Conservation (phyloP, 306 rosid species). For the Quercus variabilis region DNA sequence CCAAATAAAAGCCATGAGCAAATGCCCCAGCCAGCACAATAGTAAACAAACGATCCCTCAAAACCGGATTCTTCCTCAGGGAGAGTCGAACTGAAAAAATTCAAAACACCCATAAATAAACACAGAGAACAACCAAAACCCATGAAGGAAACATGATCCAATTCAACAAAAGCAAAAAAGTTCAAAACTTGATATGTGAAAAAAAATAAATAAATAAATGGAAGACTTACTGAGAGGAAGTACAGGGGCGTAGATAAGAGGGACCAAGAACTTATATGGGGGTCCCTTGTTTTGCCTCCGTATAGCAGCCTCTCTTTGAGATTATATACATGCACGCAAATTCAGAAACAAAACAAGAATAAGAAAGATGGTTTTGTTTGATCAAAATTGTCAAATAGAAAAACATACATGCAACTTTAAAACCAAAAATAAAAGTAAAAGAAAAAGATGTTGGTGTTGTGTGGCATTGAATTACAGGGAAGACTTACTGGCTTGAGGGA, state of each 20-base stretch:
- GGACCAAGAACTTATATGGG: conserved; percentile 75
- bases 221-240: conserved; percentile 79
- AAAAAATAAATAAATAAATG: neutral
- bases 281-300: conserved; percentile 57
- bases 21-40: conserved; percentile 83
- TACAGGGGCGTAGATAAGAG: conserved; percentile 87
- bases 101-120: conserved; percentile 3
- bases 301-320: conserved; percentile 46
- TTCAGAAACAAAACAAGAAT: neutral
- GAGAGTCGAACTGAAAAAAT: conserved; percentile 65
- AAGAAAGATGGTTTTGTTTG: neutral
- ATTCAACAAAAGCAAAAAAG: neutral
- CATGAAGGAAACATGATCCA: neutral
- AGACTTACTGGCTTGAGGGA: conserved; percentile 50
- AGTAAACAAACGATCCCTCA: conserved; percentile 85
- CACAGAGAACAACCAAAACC: neutral
- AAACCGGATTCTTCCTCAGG: conserved; percentile 71
- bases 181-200: neutral
- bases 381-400: neutral
- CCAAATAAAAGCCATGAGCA: conserved; percentile 77
- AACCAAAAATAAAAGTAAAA: too few relatives aligned
- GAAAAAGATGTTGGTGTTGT: neutral
- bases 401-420: too few relatives aligned
- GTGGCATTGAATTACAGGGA: neutral
- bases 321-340: neutral